Evolutionary conservation across 1,139 yeast species (phyloP), one percentile per base, ranked within the genome.

Genomic region (Lodderomyces margitis): DNA sequence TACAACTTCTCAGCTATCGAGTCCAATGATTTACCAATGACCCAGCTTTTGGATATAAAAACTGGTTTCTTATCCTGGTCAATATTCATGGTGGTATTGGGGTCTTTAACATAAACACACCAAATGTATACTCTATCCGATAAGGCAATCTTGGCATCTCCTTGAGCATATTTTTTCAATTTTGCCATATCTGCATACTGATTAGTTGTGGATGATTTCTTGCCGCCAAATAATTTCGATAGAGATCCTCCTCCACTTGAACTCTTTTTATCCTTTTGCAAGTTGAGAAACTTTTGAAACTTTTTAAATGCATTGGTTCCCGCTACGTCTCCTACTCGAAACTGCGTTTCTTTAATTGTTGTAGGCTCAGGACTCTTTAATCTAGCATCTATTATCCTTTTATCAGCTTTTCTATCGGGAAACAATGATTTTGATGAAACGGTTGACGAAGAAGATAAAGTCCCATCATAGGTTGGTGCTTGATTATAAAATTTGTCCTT

Each of bases 1-100:
- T 68, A 71, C 43, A 84, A 59, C 27, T 64, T 57, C 24, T 71
- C 75, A 4, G 91, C 80, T 10, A 85, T 72, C 32, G 75, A 73
- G 58, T 91, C 98, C 37, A 88, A 62, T 2, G 83, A 83, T 48
- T 87, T 70, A 0, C 98, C 98, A 6, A 87, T 72, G 0, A 87
- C 83, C 87, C 92, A 83, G 24, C 72, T 66, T 49, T 77, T 75
- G 30, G 79, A 78, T 12, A 83, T 73, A 54, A 58, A 85, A 12
- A 83, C 56, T 0, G 81, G 74, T 28, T 51, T 58, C 16, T 61
- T 51, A 21, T 61, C 65, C 16, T 54, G 56, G 5, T 58, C 61
- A 5, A 60, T 53, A 44, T 67, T 59, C 9, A 68, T 56, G n/a
- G 69, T 61, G 6, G 56, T 59, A 6, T 52, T 58, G 0, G 52